Base-by-base conservation (phyloP, 1,284 basidiomycete genomes). In the Pseudozyma hubeiensis region DNA sequence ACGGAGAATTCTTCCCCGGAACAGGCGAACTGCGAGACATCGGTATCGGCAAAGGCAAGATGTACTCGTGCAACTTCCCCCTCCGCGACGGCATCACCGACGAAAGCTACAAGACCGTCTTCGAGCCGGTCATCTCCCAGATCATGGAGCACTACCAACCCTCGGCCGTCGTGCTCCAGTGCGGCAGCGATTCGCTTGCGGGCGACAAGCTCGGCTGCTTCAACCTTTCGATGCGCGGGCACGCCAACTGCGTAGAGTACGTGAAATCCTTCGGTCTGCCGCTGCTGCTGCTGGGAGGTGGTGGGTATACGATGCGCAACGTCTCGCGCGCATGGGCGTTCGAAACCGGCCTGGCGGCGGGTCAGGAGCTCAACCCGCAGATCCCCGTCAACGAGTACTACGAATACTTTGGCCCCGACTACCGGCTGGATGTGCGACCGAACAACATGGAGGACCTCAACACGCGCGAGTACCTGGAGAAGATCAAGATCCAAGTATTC, bases 1-100 rank as follows among this genome's bases (percentile, higher is more conserved):
- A 97, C 80, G 97, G 97, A 49, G 97, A 99, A 85, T 99, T 93
- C 85, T 99, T 99, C 87, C 97, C 97, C 17, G 97, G 97, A 11
- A 99, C 97, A 1, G 97, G 97, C 34, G 96, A 97, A 85, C 87
- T 99, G 44, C 88, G 95, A 91, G 97, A 99, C 83, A 90, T 92
- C 43, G 96, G 96, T 2, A 92, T 95, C 33, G 90, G 91, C 75
- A 95, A 95, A 85, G 84, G 84, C 19, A 83, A 84, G 44, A 74
- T 75, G 77, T 97, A 97, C 84, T 89, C 97, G 0, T 87, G 96
- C 55, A 99, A 99, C 85, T 95, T 99, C 69, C 97, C 97, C 0
- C 83, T 99, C 41, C 89, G 96, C 64, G 97, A 99, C 81, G 97
- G 97, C 4, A 93, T 99, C 77, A 93, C 91, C 16, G 96, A 99